Evolutionary conservation across 2,329 filamentous ascomycete species (phyloP).

Genomic region (Aspergillus transmontanensis): DNA sequence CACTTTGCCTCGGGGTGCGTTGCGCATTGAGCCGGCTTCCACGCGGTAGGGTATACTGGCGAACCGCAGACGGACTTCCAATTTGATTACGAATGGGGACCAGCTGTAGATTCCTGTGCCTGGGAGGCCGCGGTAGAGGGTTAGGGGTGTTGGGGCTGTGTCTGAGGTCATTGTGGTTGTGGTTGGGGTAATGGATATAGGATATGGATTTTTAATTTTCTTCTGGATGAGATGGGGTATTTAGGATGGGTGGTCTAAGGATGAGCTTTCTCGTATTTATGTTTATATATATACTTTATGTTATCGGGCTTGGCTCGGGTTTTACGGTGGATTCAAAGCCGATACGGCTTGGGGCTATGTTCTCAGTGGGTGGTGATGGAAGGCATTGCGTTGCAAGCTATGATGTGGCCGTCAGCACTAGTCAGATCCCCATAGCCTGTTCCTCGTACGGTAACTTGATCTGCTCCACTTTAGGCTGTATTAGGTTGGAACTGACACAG

Average conservation of each 20-base stretch:
- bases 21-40: slow-evolving; percentile 48
- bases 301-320: background rate
- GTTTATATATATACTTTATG: background rate
- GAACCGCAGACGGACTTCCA: slow-evolving; percentile 64
- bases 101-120: slow-evolving; percentile 50
- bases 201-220: no score
- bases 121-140: slow-evolving; percentile 56
- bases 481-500: background rate
- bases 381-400: background rate
- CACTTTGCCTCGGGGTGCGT: slow-evolving; percentile 61
- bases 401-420: no score
- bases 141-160: slow-evolving; percentile 20
- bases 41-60: slow-evolving; percentile 50
- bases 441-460: background rate
- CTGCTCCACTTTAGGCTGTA: background rate
- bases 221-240: no score
- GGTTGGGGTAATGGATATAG: no score
- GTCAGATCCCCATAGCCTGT: background rate
- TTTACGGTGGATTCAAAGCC: background rate
- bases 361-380: background rate
- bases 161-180: background rate
- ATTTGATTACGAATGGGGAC: slow-evolving; percentile 65
- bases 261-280: background rate
- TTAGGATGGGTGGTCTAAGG: no score
- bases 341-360: background rate